Percentiles rank a stretch among this genome's conserved stretches.
These are phyloP conservation scores for Podosphaera leucotricha DNA, from an alignment of 2,329 filamentous ascomycete species.

Conservation along the genomic window DNA sequence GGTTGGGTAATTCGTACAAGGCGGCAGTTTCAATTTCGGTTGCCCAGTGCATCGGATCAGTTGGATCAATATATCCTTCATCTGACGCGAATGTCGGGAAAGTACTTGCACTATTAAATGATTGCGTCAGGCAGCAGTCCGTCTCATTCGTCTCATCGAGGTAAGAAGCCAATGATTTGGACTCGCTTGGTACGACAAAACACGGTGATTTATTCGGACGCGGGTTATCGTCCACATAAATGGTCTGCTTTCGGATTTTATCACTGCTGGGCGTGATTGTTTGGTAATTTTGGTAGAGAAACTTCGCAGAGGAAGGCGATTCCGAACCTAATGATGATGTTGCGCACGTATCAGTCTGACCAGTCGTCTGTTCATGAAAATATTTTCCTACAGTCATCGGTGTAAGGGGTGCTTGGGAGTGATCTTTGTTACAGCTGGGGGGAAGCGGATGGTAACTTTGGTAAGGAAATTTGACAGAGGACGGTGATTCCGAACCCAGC, in stretches of 20 bases:
- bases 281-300: conserved; percentile 5
- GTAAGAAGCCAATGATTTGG: conserved; percentile 5
- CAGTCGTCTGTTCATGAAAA: conserved; percentile 8
- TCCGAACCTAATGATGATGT: conserved; percentile 7
- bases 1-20: conserved; percentile 8
- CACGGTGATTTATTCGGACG: conserved; percentile 15
- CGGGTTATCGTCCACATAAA: conserved; percentile 14
- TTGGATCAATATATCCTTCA: conserved; percentile 10
- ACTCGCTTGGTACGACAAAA: conserved; percentile 11
- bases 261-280: conserved; percentile 5
- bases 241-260: conserved; percentile 4
- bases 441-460: conserved; percentile 7
- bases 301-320: conserved; percentile 5
- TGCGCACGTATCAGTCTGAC: conserved; percentile 3
- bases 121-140: conserved; percentile 7
- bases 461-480: conserved; percentile 3
- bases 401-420: conserved; percentile 1
- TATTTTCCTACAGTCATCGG: not conserved
- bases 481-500: conserved; percentile 3
- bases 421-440: conserved; percentile 3
- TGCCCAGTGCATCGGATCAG: conserved; percentile 10
- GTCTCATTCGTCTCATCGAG: conserved; percentile 11
- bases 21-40: conserved; percentile 6
- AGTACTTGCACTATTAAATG: conserved; percentile 6
- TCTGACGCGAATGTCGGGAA: conserved; percentile 7